Percentiles rank a stretch among this genome's conserved stretches.
phyloP scores from a whole-genome alignment of 1,139 yeast genomes.

The Lodderomyces jiufengensis region DNA sequence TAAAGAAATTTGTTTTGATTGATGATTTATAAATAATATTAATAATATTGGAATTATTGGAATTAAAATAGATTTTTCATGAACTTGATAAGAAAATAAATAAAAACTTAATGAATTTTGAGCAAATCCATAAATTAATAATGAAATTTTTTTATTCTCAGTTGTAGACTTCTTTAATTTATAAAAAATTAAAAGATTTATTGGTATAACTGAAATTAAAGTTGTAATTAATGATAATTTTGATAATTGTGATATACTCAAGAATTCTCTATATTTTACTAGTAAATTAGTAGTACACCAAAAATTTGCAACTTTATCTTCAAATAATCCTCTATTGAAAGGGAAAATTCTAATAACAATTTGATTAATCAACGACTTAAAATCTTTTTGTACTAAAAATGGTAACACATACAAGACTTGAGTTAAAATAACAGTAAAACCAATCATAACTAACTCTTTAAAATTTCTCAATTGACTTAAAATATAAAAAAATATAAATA shows the following conservation, averaged over 20 bases:
- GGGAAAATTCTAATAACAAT: constrained; percentile 77
- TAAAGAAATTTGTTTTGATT: constrained; percentile 44
- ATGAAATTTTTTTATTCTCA: constrained; percentile 16
- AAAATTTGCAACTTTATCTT: constrained; percentile 94
- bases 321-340: constrained; percentile 90
- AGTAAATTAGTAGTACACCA: constrained; percentile 90
- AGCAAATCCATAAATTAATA: constrained; percentile 64
- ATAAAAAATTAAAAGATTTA: constrained; percentile 51
- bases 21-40: constrained; percentile 20
- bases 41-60: constrained; percentile 84
- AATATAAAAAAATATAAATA: constrained; percentile 77
- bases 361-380: constrained; percentile 20
- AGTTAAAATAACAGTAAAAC: constrained; percentile 57
- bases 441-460: constrained; percentile 51
- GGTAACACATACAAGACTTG: constrained; percentile 59
- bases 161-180: constrained; percentile 32
- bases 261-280: constrained; percentile 61
- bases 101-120: constrained; percentile 86
- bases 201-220: constrained; percentile 62
- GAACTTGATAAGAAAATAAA: constrained; percentile 91
- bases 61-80: constrained; percentile 84
- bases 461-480: constrained; percentile 41
- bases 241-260: constrained; percentile 59
- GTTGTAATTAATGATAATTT: constrained; percentile 63
- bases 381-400: constrained; percentile 33